Conservation (phyloP, 2,329 filamentous ascomycete species). For the Alternaria brassicae region DNA sequence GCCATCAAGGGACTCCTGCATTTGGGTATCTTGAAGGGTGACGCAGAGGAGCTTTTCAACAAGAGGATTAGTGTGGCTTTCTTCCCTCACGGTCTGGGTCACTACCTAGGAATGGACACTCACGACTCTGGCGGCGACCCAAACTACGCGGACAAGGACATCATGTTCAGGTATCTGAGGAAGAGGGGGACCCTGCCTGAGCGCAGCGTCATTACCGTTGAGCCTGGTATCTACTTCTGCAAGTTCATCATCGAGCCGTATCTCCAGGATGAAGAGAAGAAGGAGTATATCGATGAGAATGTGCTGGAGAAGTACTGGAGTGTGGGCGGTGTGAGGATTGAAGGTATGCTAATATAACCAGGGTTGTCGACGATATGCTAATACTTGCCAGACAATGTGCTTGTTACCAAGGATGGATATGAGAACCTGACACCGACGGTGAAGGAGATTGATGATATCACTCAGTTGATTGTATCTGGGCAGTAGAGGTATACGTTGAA, state of each 20-base stretch:
- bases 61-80: constrained; percentile 57
- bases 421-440: constrained; percentile 85
- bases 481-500: neutral
- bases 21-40: constrained; percentile 74
- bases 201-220: constrained; percentile 88
- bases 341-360: constrained; percentile 54
- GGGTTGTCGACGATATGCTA: constrained; percentile 1
- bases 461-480: constrained; percentile 56
- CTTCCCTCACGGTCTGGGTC: constrained; percentile 60
- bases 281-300: constrained; percentile 69
- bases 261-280: constrained; percentile 67
- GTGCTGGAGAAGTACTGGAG: constrained; percentile 73
- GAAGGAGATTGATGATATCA: constrained; percentile 72
- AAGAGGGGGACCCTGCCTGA: constrained; percentile 77
- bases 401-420: constrained; percentile 77
- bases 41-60: constrained; percentile 58
- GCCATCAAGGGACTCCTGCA: constrained; percentile 79
- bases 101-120: constrained; percentile 62
- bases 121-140: constrained; percentile 59
- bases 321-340: constrained; percentile 90
- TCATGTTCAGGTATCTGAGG: constrained; percentile 85
- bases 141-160: constrained; percentile 71
- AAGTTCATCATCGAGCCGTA: constrained; percentile 74
- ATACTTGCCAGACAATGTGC: constrained; percentile 69
- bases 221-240: constrained; percentile 87